phyloP scores from a whole-genome alignment of 441 rosid species.

The Euphorbia celastroides region DNA sequence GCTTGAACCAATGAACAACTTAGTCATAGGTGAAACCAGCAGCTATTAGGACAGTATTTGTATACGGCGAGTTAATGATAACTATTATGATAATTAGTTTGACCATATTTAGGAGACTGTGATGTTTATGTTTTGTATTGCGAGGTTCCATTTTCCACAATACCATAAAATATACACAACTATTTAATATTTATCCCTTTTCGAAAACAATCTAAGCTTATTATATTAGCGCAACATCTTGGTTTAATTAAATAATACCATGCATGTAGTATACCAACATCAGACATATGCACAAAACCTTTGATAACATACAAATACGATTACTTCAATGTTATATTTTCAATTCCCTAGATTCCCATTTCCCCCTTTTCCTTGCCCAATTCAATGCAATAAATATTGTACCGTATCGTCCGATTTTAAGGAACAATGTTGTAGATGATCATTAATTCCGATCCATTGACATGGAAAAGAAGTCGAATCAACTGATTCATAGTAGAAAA shows the following conservation, averaged over 20 bases:
- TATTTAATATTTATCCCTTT: neutral
- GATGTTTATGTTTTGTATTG: constrained; percentile 26
- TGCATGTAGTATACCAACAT: neutral
- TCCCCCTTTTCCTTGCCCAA: constrained; percentile 14
- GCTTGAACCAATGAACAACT: too few relatives aligned
- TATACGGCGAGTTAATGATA: too few relatives aligned
- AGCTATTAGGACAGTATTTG: too few relatives aligned
- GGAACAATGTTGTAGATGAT: too few relatives aligned
- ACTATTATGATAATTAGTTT: constrained; percentile 38
- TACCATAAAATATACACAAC: too few relatives aligned
- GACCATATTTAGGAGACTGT: constrained; percentile 66
- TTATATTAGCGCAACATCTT: neutral
- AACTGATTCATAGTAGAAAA: too few relatives aligned
- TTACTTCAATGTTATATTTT: constrained; percentile 12
- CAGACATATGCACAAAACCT: neutral
- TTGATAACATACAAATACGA: neutral
- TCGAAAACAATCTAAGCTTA: neutral
- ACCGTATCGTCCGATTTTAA: too few relatives aligned
- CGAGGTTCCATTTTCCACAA: constrained; percentile 36
- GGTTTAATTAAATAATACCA: neutral
- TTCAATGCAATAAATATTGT: too few relatives aligned
- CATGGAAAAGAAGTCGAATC: too few relatives aligned
- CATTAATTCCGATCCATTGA: too few relatives aligned
- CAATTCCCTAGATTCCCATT: constrained; percentile 43
- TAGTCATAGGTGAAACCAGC: too few relatives aligned